A percentile compares a stretch with the other conserved stretches of the same genome.
These are phyloP conservation scores for Chaetomiaceae sp. DNA, from an alignment of 2,329 filamentous ascomycete genomes.

Conservation along the genomic window DNA sequence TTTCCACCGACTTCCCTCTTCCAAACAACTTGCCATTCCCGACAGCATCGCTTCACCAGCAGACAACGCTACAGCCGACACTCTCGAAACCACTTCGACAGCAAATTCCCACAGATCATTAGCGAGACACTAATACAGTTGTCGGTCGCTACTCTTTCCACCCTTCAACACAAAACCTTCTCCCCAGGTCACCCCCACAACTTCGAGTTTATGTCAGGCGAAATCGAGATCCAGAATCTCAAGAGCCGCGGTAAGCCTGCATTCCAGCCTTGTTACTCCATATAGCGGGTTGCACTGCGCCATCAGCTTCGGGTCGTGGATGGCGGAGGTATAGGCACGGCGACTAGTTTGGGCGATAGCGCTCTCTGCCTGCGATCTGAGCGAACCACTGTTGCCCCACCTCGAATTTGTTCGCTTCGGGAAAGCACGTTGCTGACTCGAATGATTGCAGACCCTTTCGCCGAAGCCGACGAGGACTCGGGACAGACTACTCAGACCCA, in stretches of 20 bases:
- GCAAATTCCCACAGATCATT: conserved; percentile 23
- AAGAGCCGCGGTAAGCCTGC: conserved; percentile 77
- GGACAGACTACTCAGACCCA: conserved; percentile 92
- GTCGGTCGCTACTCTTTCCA: conserved; percentile 46
- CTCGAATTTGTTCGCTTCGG: not conserved
- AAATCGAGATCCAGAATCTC: conserved; percentile 61
- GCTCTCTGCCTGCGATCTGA: not conserved
- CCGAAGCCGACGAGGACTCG: conserved; percentile 99
- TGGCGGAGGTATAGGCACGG: too few species aligned
- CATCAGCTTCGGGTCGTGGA: too few species aligned
- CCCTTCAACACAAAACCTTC: conserved; percentile 43
- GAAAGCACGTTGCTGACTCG: conserved; percentile 25
- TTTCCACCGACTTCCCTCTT: conserved; percentile 21
- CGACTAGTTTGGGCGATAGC: not conserved
- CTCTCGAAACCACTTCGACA: not conserved
- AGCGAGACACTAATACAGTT: conserved; percentile 44
- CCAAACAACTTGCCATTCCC: conserved; percentile 21
- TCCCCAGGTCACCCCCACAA: conserved; percentile 54
- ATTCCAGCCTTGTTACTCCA: not conserved
- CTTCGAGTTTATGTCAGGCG: conserved; percentile 96
- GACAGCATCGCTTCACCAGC: conserved; percentile 20
- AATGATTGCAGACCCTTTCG: conserved; percentile 84
- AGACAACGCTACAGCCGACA: conserved; percentile 13
- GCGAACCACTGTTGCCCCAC: not conserved
- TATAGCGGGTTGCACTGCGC: not conserved